Evolutionary conservation across 1,139 yeast species (phyloP).

Genomic region (Yamadazyma aaseri): DNA sequence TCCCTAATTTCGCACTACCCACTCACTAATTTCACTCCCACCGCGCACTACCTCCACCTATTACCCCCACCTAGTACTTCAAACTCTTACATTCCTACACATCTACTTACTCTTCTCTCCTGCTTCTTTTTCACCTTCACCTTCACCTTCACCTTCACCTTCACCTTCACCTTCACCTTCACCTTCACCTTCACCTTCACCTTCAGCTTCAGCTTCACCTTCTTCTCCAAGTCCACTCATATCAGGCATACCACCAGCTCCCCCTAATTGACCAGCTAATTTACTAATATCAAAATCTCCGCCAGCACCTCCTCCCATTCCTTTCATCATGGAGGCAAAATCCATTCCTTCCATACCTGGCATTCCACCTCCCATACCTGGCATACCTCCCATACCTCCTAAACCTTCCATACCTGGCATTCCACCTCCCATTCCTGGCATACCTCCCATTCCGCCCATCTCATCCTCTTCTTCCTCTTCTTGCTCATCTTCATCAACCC

Average conservation of each 20-base stretch:
- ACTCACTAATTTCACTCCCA: no score
- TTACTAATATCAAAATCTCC: conserved; percentile 36
- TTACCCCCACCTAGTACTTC: no score
- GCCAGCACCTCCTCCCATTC: conserved; percentile 24
- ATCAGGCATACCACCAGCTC: conserved; percentile 28
- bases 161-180: conserved; percentile 20
- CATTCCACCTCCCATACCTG: conserved; percentile 24
- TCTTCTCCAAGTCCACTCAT: conserved; percentile 15
- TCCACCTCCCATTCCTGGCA: conserved; percentile 30
- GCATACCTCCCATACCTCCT: conserved; percentile 21
- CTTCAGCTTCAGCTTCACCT: conserved; percentile 33
- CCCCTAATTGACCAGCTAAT: conserved; percentile 47
- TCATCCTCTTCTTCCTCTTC: conserved; percentile 53
- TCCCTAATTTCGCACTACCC: no score
- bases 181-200: conserved; percentile 29
- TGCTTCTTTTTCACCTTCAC: no score
- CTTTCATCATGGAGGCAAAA: conserved; percentile 23
- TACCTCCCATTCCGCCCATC: conserved; percentile 32
- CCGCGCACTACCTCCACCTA: no score
- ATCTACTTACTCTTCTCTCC: conserved; percentile 10
- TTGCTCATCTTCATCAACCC: conserved; percentile 97
- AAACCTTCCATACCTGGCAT: conserved; percentile 24
- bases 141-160: no score
- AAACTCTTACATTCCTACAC: not conserved
- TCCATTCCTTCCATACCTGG: conserved; percentile 23